phyloP scores from a whole-genome alignment of 805 yeast species.

The Candida corydali region DNA sequence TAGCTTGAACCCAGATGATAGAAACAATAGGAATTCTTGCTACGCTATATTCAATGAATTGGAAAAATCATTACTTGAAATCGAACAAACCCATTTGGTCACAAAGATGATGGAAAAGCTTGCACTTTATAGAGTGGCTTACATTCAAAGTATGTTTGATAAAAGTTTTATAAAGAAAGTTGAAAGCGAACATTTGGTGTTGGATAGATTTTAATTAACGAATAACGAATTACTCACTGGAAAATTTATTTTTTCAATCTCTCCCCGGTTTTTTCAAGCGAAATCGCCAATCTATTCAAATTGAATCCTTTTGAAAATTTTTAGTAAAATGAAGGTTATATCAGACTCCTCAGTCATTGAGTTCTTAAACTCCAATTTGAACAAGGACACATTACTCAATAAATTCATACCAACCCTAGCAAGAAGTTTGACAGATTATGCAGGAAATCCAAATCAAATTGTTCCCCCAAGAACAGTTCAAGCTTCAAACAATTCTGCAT shows the following conservation, averaged over 20 bases:
- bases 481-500: constrained; percentile 28
- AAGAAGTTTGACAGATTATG: constrained; percentile 37
- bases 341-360: constrained; percentile 27
- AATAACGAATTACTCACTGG: too few relatives aligned
- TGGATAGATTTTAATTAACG: constrained; percentile 2
- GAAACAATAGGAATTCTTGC: constrained; percentile 27
- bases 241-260: too few relatives aligned
- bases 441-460: constrained; percentile 40
- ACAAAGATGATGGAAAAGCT: background rate
- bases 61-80: constrained; percentile 8
- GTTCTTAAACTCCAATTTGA: constrained; percentile 22
- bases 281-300: background rate
- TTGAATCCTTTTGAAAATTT: background rate
- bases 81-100: background rate
- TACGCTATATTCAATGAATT: constrained; percentile 14
- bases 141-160: constrained; percentile 2
- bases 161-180: background rate
- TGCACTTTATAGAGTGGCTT: background rate
- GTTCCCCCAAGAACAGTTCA: constrained; percentile 52
- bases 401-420: constrained; percentile 34
- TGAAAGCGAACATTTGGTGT: background rate
- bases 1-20: constrained; percentile 14
- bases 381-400: constrained; percentile 17
- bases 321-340: constrained; percentile 21
- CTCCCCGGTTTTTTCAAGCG: background rate